Percentiles rank a stretch among this genome's conserved stretches.
Evolutionary conservation across 352 stramenopile species (phyloP).

Genomic region (Pythium aquatile): DNA sequence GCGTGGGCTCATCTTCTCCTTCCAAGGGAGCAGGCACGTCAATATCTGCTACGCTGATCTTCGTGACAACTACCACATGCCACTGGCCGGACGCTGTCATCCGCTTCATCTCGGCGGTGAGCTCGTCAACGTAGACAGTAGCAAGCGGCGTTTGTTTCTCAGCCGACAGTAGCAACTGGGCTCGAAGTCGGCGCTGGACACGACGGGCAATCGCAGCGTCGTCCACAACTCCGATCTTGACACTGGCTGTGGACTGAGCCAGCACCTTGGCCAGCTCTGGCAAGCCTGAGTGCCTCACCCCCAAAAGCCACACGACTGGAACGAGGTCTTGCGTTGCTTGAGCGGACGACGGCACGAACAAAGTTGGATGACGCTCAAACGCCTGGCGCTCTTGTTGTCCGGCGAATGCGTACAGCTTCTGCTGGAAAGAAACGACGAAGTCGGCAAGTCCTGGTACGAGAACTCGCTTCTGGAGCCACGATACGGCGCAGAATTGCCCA

Average conservation of each 20-base stretch:
- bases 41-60: neutral
- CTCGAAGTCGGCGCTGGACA: conserved; percentile 15
- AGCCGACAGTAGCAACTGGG: conserved; percentile 19
- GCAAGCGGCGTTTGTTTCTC: conserved; percentile 13
- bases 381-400: conserved; percentile 34
- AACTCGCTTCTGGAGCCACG: conserved; percentile 38
- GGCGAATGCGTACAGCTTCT: conserved; percentile 60
- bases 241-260: neutral
- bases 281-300: conserved; percentile 38
- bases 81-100: conserved; percentile 7
- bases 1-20: conserved; percentile 7
- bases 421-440: conserved; percentile 39
- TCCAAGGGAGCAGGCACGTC: neutral
- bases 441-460: conserved; percentile 44
- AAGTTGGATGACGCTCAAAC: conserved; percentile 51
- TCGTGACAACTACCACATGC: conserved; percentile 24
- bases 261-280: conserved; percentile 3
- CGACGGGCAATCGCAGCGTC: conserved; percentile 22
- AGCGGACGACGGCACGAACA: conserved; percentile 36
- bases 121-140: conserved; percentile 26
- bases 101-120: conserved; percentile 19
- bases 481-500: conserved; percentile 58
- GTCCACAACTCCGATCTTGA: conserved; percentile 19
- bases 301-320: conserved; percentile 49
- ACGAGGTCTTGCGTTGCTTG: conserved; percentile 33